Evolutionary conservation across 129 eudicot genomes (phyloP).

Genomic region (carrot (Daucus carota)): DNA sequence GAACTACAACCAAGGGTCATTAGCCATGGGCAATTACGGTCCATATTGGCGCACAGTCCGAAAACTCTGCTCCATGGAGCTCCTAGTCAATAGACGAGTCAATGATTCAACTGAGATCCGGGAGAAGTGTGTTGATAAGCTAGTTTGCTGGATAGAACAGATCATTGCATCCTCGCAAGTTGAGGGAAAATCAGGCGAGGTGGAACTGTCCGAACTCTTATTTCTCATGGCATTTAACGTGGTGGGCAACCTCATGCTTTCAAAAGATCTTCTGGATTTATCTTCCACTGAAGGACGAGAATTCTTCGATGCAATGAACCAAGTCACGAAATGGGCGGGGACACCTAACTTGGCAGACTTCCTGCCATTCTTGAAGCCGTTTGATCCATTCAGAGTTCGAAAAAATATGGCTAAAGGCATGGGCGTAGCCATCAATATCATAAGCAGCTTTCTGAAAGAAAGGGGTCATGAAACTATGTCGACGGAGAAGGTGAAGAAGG

Average conservation of each 20-base stretch:
- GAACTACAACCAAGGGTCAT: too few relatives aligned
- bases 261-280: conserved; percentile 41
- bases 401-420: conserved; percentile 28
- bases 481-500: conserved; percentile 23
- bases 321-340: conserved; percentile 45
- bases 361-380: conserved; percentile 34
- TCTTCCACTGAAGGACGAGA: conserved; percentile 34
- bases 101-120: conserved; percentile 8
- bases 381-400: conserved; percentile 41
- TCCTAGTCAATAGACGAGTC: too few relatives aligned
- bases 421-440: conserved; percentile 28
- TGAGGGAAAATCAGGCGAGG: conserved; percentile 12
- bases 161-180: background rate
- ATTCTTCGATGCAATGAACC: conserved; percentile 29
- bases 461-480: conserved; percentile 18
- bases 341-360: conserved; percentile 49
- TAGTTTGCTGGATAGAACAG: conserved; percentile 26
- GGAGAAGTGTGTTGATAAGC: conserved; percentile 12
- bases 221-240: conserved; percentile 40
- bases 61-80: too few relatives aligned
- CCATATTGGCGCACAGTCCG: too few relatives aligned
- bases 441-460: conserved; percentile 29
- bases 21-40: too few relatives aligned
- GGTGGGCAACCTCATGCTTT: conserved; percentile 55
- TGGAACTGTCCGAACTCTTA: conserved; percentile 26